Base-by-base conservation (phyloP, 805 yeast genomes). In the Ogataea haglerorum region DNA sequence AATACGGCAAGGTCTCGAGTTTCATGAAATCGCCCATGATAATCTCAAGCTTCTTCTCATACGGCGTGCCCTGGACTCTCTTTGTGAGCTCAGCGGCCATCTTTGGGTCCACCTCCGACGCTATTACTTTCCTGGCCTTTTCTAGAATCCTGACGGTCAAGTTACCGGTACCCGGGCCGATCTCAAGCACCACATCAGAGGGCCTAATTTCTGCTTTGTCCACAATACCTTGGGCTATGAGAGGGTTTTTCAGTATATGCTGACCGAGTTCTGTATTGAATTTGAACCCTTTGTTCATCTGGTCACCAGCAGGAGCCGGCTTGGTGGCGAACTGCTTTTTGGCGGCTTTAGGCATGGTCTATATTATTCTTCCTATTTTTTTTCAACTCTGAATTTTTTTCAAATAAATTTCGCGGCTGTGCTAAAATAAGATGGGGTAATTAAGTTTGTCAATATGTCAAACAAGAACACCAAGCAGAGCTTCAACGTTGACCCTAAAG, bases 91-190 rank as follows among this genome's bases (percentile, higher is more conserved):
- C 99, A 0, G 98, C 98, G 2, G 98, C 99, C 99, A 93, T 93
- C 68, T 97, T 74, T n/a, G 99, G 99, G 67, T 93, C 99, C 88
- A 90, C 90, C 68, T 93, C 99, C 39, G 86, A 93, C 0, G 98
- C 99, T 34, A 87, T 76, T n/a, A 91, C 97, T 54, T 87, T 89
- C 42, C 86, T 74, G 0, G 97, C 98, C 62, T 89, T 84, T 54
- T 91, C 97, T 40, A 93, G 65, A 26, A 93, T 93, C 47, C 95
- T 74, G 26, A 91, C 95, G 0, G 99, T 93, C 66, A 93, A 73
- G 57, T 93, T 93, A 69, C 99, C 99, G 0, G 99, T 93, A 78
- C 99, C 99, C 3, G 99, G 99, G 56, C 99, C 99, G 38, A 93
- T 96, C 69, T 93, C 99, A 30, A 93, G 70, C 2, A 93, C 98